phyloP scores from a whole-genome alignment of 768 basidiomycete genomes.

The Myochromella boudieri region DNA sequence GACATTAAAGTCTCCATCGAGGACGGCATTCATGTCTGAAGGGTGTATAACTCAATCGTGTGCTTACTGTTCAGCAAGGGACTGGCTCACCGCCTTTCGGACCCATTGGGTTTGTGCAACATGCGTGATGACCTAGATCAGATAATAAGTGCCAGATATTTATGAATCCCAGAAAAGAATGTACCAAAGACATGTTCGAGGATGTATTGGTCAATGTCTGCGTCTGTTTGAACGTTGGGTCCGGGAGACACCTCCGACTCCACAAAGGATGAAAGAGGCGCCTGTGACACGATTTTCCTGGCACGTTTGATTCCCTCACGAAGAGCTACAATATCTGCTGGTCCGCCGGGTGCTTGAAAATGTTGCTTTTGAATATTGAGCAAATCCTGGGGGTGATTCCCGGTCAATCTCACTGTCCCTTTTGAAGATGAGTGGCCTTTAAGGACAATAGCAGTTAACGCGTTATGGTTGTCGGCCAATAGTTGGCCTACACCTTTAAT shows the following conservation, averaged over 20 bases:
- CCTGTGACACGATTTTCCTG: slow-evolving; percentile 16
- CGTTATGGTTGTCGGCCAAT: slow-evolving; percentile 21
- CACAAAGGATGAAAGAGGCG: slow-evolving; percentile 17
- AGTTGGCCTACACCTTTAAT: slow-evolving; percentile 20
- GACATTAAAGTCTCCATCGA: slow-evolving; percentile 29
- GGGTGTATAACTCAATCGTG: background rate
- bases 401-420: slow-evolving; percentile 29
- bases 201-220: slow-evolving; percentile 24
- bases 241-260: slow-evolving; percentile 23
- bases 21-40: slow-evolving; percentile 27
- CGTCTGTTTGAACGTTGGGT: slow-evolving; percentile 17
- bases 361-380: slow-evolving; percentile 29
- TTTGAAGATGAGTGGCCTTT: slow-evolving; percentile 29
- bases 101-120: slow-evolving; percentile 31
- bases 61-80: background rate
- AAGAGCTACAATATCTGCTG: slow-evolving; percentile 24
- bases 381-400: slow-evolving; percentile 27
- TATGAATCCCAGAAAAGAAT: background rate
- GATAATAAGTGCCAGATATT: background rate
- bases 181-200: slow-evolving; percentile 24
- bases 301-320: slow-evolving; percentile 25
- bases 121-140: slow-evolving; percentile 30
- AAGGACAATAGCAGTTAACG: slow-evolving; percentile 24
- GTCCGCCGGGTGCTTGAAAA: slow-evolving; percentile 25
- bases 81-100: slow-evolving; percentile 20